These are phyloP conservation scores for Chaetoceros tenuissimus DNA, from an alignment of 108 stramenopile species.

Conservation along the genomic window DNA sequence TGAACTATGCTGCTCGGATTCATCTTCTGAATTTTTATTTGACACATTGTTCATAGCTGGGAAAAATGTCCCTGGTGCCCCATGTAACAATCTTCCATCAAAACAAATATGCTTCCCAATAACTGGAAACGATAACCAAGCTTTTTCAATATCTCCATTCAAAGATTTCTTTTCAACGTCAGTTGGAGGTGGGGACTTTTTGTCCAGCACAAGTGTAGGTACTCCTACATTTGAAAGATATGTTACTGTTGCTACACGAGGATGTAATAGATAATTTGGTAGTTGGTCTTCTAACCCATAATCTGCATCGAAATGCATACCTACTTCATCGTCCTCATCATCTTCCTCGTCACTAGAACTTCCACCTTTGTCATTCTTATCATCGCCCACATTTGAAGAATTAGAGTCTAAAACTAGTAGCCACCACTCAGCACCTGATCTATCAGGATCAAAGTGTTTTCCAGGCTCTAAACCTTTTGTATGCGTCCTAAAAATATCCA, in stretches of 20 bases:
- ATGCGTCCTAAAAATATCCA: slow-evolving; percentile 65
- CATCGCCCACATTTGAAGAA: slow-evolving; percentile 2
- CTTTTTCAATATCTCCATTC: slow-evolving; percentile 49
- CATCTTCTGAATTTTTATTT: background rate
- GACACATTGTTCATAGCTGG: slow-evolving; percentile 14
- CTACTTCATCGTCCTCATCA: slow-evolving; percentile 68
- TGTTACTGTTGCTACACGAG: slow-evolving; percentile 81
- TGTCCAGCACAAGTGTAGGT: slow-evolving; percentile 71
- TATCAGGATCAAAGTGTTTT: slow-evolving; percentile 49
- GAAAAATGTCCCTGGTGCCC: slow-evolving; percentile 78
- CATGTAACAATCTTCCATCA: slow-evolving; percentile 85
- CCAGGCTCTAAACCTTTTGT: slow-evolving; percentile 38
- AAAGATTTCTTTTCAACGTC: slow-evolving; percentile 49
- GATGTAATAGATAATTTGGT: slow-evolving; percentile 52
- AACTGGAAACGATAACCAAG: slow-evolving; percentile 66
- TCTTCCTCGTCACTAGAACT: slow-evolving; percentile 38
- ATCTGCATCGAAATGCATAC: slow-evolving; percentile 87
- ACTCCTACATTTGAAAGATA: slow-evolving; percentile 78
- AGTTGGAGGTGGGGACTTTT: slow-evolving; percentile 40
- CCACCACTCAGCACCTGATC: slow-evolving; percentile 91
- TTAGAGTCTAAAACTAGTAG: slow-evolving; percentile 69
- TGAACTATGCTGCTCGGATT: too few relatives aligned
- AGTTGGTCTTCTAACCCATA: slow-evolving; percentile 82
- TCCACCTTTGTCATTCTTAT: slow-evolving; percentile 14
- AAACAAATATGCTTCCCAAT: slow-evolving; percentile 83